Evolutionary conservation across 345 rosid genomes (phyloP), one percentile per base, ranked within the genome.

Genomic region (Moringa oleifera): DNA sequence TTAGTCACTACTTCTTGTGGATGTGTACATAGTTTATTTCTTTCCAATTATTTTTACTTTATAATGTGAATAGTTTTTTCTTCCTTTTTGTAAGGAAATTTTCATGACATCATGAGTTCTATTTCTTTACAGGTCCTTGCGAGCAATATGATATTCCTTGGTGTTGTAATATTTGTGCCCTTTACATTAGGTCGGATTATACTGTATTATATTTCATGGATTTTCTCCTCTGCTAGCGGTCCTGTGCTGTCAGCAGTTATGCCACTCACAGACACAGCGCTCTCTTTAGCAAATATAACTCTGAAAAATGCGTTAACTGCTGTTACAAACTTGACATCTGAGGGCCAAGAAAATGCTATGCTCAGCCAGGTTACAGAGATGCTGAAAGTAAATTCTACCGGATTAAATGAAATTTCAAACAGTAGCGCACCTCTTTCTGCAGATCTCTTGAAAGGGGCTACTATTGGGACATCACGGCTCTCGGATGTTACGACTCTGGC

Each of bases 141-240:
- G 0, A 95, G 99, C 87, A 95, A 91, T 71, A 89, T 91, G 93
- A 95, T 95, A 77, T 95, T 95, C 89, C 99, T 95, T 33, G 97
- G 96, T 17, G 96, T 87, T 63, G 90, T 95, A 55, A 81, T 95
- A 79, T 85, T 95, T 62, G 80, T 89, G 60, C 99, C 99, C 58
- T 95, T 95, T 72, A 85, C 98, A 18, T 51, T 95, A 18, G 99
- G 99, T 63, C 88, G 99, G 68, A 61, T 87, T 41, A 80, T 83
- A 52, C 77, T 95, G 46, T 80, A 87, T 63, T 73, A 89, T 68
- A 54, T 76, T 37, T 81, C 98, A 45, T 87, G 98, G 96, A 64
- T 91, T 63, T 84, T 91, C 75, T 85, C 96, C 57, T 85, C 90
- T 83, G 87, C 91, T 64, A 82, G 71, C 64, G 88, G 80, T 70